phyloP scores from a whole-genome alignment of 2,329 filamentous ascomycete genomes.

The Plenodomus tracheiphilus region DNA sequence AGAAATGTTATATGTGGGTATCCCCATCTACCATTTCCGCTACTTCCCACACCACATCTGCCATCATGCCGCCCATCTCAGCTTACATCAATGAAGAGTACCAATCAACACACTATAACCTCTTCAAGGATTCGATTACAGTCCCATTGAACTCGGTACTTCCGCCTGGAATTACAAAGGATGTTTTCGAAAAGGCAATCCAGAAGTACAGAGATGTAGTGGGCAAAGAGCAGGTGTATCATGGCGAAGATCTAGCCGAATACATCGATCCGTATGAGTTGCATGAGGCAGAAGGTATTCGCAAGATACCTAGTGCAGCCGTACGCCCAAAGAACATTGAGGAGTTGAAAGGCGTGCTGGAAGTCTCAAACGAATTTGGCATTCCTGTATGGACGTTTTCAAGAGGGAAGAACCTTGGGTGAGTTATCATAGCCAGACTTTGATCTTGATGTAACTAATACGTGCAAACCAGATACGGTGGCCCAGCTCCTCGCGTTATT shows the following conservation, averaged over 20 bases:
- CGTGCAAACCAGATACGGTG: slow-evolving; percentile 25
- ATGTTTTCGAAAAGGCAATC: slow-evolving; percentile 46
- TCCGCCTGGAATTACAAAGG: slow-evolving; percentile 46
- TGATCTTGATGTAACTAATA: background rate
- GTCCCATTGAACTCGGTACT: slow-evolving; percentile 44
- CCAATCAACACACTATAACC: slow-evolving; percentile 47
- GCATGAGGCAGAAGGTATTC: slow-evolving; percentile 44
- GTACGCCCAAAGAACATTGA: slow-evolving; percentile 41
- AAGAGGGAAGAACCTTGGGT: slow-evolving; percentile 43
- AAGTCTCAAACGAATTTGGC: slow-evolving; percentile 26
- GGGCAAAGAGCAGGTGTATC: slow-evolving; percentile 47
- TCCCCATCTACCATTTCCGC: background rate
- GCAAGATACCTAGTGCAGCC: slow-evolving; percentile 50
- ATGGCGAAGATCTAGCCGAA: slow-evolving; percentile 45
- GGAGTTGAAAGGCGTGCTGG: slow-evolving; percentile 26
- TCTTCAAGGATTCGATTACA: slow-evolving; percentile 48
- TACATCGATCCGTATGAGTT: slow-evolving; percentile 56
- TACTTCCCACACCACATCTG: background rate
- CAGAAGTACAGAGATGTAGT: slow-evolving; percentile 40
- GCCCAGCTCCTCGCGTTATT: slow-evolving; percentile 41
- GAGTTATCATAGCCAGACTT: slow-evolving; percentile 1
- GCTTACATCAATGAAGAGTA: slow-evolving; percentile 48
- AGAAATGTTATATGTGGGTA: slow-evolving; percentile 1
- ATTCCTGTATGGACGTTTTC: slow-evolving; percentile 40
- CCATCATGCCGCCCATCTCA: background rate